A percentile compares a stretch with the other conserved stretches of the same genome.
phyloP scores from a whole-genome alignment of 768 basidiomycete species.

The Lanmaoa rubissima region DNA sequence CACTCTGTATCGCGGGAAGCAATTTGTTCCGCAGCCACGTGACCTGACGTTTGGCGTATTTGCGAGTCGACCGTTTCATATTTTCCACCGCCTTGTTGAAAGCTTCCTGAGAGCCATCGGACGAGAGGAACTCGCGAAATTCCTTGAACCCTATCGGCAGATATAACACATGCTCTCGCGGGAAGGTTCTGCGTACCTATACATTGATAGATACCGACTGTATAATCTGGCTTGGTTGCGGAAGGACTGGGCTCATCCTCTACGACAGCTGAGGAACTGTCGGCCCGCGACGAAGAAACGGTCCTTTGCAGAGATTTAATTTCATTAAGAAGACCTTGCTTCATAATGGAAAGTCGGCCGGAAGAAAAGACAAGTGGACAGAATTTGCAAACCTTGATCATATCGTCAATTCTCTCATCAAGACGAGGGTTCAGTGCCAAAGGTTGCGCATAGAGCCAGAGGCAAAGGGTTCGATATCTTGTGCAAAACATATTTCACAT shows the following conservation, averaged over 20 bases:
- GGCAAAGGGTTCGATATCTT: constrained; percentile 82
- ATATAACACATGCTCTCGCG: constrained; percentile 5
- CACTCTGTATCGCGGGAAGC: constrained; percentile 71
- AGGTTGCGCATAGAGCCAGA: constrained; percentile 86
- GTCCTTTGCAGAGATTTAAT: constrained; percentile 51
- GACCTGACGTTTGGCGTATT: constrained; percentile 90
- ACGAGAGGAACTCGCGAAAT: constrained; percentile 67
- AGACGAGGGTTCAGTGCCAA: constrained; percentile 63
- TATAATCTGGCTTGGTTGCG: constrained; percentile 48
- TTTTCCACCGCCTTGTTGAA: constrained; percentile 62
- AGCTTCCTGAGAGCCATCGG: constrained; percentile 37
- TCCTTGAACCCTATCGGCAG: constrained; percentile 79
- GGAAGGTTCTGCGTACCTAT: constrained; percentile 58
- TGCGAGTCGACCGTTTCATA: constrained; percentile 85
- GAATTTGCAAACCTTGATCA: constrained; percentile 65
- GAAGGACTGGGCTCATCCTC: neutral
- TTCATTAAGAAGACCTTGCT: constrained; percentile 83
- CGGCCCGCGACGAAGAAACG: constrained; percentile 6
- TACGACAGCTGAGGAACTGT: neutral
- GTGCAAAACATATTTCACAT: neutral
- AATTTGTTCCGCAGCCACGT: constrained; percentile 92
- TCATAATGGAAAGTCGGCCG: constrained; percentile 8
- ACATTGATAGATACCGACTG: constrained; percentile 88
- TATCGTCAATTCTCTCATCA: constrained; percentile 79
- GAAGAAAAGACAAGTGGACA: neutral